These are phyloP conservation scores for Saraca asoca DNA, from an alignment of 331 rosid genomes.

Conservation along the genomic window DNA sequence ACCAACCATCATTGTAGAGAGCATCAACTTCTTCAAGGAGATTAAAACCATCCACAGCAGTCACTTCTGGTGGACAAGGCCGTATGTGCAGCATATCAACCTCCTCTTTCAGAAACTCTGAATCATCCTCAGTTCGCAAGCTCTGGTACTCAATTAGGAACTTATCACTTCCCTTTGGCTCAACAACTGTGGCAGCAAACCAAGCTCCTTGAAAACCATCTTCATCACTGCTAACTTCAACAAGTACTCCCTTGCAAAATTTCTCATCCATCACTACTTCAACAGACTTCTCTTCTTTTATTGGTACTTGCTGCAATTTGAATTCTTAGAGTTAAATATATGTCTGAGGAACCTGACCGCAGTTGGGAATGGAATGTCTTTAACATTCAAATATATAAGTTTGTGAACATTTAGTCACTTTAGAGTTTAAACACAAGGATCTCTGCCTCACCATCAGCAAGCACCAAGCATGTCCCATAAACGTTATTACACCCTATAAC, in stretches of 20 bases:
- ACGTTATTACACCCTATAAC: no score
- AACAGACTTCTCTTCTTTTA: slow-evolving; percentile 19
- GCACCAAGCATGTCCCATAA: no score
- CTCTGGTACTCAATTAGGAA: slow-evolving; percentile 57
- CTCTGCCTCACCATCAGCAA: no score
- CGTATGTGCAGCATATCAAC: slow-evolving; percentile 48
- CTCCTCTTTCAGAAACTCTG: slow-evolving; percentile 54
- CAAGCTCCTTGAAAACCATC: slow-evolving; percentile 79
- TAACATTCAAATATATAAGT: no score
- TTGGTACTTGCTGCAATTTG: slow-evolving; percentile 37
- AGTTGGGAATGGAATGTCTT: no score
- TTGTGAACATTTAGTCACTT: neutral
- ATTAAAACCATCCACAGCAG: slow-evolving; percentile 36
- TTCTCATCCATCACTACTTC: slow-evolving; percentile 22
- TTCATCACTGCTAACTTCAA: slow-evolving; percentile 76
- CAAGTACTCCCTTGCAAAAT: slow-evolving; percentile 42
- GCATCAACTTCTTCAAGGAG: slow-evolving; percentile 73
- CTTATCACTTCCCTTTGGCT: slow-evolving; percentile 34
- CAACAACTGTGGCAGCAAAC: slow-evolving; percentile 59
- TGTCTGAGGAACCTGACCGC: neutral
- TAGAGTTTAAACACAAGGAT: neutral
- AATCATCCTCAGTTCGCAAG: slow-evolving; percentile 60
- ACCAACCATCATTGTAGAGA: slow-evolving; percentile 72
- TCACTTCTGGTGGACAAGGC: slow-evolving; percentile 52
- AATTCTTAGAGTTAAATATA: slow-evolving; percentile 18